A percentile compares a stretch with the other conserved stretches of the same genome.
Conservation (phyloP, 306 rosid genomes). For the Dalbergia cultrata region DNA sequence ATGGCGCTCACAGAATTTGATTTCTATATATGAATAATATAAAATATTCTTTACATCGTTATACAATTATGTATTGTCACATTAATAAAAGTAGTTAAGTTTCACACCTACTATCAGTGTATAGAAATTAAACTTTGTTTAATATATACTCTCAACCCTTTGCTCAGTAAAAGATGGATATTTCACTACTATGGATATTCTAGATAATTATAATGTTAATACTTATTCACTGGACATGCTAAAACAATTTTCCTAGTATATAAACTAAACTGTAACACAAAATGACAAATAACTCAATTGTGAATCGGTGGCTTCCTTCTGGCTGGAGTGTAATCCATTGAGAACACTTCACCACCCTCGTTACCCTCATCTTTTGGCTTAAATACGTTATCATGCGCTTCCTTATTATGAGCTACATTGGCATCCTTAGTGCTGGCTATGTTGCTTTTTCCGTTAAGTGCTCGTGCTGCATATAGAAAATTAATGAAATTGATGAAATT, state of each 20-base stretch:
- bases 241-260: not conserved
- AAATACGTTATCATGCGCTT: slow-evolving; percentile 44
- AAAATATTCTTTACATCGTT: no score
- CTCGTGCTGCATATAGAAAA: slow-evolving; percentile 56
- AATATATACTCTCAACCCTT: not conserved
- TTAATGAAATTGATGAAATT: not conserved
- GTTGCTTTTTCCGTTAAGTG: slow-evolving; percentile 53
- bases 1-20: not conserved
- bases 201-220: slow-evolving; percentile 1
- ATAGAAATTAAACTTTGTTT: no score
- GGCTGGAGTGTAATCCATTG: slow-evolving; percentile 86
- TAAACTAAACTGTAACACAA: slow-evolving; percentile 22
- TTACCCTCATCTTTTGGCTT: slow-evolving; percentile 45
- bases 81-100: no score
- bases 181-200: not conserved
- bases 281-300: slow-evolving; percentile 54
- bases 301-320: slow-evolving; percentile 90
- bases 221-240: not conserved
- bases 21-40: no score
- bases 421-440: slow-evolving; percentile 9
- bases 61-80: no score
- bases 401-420: slow-evolving; percentile 22
- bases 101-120: no score
- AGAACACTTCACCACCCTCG: slow-evolving; percentile 58
- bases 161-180: not conserved